Base-by-base conservation (phyloP, 2,329 filamentous ascomycete genomes). In the Madurella fahalii region DNA sequence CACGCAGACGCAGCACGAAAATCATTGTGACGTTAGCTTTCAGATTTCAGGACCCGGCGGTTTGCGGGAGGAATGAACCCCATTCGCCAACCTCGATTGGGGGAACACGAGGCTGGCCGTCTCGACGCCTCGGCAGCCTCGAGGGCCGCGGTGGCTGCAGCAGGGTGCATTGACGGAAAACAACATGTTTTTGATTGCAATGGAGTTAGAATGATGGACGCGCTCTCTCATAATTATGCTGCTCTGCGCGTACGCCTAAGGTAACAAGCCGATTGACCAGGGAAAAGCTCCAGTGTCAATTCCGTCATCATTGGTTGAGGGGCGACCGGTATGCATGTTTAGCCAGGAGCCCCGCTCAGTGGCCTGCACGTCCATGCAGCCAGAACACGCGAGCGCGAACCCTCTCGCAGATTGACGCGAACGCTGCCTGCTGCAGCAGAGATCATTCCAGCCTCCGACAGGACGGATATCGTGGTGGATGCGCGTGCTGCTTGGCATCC, bases 351-450 rank as follows among this genome's bases (percentile, higher is more conserved):
- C 56, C 56, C 56, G 50, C 53, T 56, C 13, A 50, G 47, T 53
- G 52, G 58, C 43, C 50, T 61, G 58, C 53, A 60, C 37, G 40
- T 43, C 40, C 39, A 54, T 61, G 58, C 54, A 58, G 45, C 54
- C 54, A 53, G 39, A 53, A 53, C 58, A 57, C 50, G 58, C 57
- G 56, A 58, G 48, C 45, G 32, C 44, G 47, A 58, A 60, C 58
- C 43, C 40, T 34, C 41, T 31, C 48, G 18, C 39, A 50, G 49
- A 45, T 37, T 34, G 51, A 41, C 37, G 25, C 31, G 56, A 60
- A 57, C 18, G 20, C 31, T 34, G 37, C 11, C n/a, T 16, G 45
- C 52, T 50, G 51, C 48, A 58, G 54, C 47, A 46, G 43, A 39
- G 39, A 50, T 56, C 47, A 32, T 13, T 49, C 47, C 42, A 34